Base-by-base conservation (phyloP, 228 moss, liverwort and hornwort genomes). In the Sphagnum fallax region DNA sequence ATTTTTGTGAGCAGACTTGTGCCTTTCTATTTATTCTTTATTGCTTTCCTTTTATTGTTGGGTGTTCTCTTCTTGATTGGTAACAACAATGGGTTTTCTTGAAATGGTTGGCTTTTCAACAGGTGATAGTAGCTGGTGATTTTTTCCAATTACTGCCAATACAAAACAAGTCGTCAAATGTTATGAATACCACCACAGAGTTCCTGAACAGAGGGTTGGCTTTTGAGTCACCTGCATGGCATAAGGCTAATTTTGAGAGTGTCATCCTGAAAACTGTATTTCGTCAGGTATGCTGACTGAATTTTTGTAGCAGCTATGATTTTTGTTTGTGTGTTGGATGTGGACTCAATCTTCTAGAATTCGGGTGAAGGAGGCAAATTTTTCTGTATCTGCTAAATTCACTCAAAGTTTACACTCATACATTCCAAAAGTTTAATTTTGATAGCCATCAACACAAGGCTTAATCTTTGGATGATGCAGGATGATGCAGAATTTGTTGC, bases 101-200 rank as follows among this genome's bases (percentile, higher is more conserved):
- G 55, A 55, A 55, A 8, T 55, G 55, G 55, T 8, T 55, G 55
- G 55, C 9, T 55, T 55, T 55, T 8, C 55, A 74, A 67, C 82
- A 93, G 91, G 91, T 93, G 52, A 88, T 94, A 49, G 82, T 94
- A 75, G 82, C 94, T 61, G 89, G 91, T 4, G 91, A 94, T 59
- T 94, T 94, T 67, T 91, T 94, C 52, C 94, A 94, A 66, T 75
- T 94, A 66, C 84, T 80, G 47, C 91, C 88, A 48, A 74, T 89
- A 48, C 77, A 75, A 48, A 74, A 80, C 53, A 84, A 72, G 70
- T 57, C 58, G 51, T 74, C 76, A 6, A 75, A 77, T 67, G 32
- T 32, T 32, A 32, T 32, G 5, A 72, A 55, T 14, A 73, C 68
- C 68, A 48, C 67, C 64, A 79, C 84, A 65, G 83, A 79, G 76